Evolutionary conservation across 2,329 filamentous ascomycete species (phyloP).

Genomic region (Ophiostoma sp.): DNA sequence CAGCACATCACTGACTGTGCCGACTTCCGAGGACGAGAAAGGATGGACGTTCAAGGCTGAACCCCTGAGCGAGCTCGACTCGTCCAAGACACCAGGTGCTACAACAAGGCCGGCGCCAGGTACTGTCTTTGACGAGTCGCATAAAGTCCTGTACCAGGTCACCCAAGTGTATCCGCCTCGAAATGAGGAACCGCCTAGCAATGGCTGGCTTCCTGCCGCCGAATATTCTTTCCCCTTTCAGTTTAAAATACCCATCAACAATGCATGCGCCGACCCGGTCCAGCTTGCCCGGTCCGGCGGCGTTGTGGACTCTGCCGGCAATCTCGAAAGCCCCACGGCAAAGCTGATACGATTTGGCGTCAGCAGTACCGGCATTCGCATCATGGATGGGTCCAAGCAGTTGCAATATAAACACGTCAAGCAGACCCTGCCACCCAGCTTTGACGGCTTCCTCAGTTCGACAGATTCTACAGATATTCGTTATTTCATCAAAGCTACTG

Average conservation of each 20-base stretch:
- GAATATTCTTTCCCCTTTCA: conserved; percentile 71
- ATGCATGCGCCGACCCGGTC: conserved; percentile 55
- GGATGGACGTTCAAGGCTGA: conserved; percentile 23
- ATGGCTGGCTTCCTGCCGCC: conserved; percentile 57
- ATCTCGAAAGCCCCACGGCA: conserved; percentile 34
- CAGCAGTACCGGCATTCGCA: conserved; percentile 48
- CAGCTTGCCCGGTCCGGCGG: conserved; percentile 51
- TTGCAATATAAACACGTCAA: conserved; percentile 67
- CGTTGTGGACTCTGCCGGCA: conserved; percentile 50
- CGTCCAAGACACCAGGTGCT: not conserved
- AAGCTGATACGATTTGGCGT: conserved; percentile 44
- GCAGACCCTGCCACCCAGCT: conserved; percentile 78
- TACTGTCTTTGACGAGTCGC: conserved; percentile 50
- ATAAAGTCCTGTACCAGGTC: conserved; percentile 71
- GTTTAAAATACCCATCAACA: conserved; percentile 75
- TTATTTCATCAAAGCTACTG: conserved; percentile 94
- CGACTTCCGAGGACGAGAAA: conserved; percentile 36
- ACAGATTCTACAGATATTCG: conserved; percentile 82
- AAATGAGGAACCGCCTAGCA: conserved; percentile 30
- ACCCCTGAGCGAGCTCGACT: conserved; percentile 13
- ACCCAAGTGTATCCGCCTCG: conserved; percentile 66
- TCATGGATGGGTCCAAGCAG: conserved; percentile 60
- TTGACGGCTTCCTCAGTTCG: conserved; percentile 83
- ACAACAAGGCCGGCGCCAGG: conserved; percentile 29
- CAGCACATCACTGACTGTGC: conserved; percentile 56